phyloP scores from a whole-genome alignment of 768 basidiomycete species.

The Stropharia rugosoannulata region DNA sequence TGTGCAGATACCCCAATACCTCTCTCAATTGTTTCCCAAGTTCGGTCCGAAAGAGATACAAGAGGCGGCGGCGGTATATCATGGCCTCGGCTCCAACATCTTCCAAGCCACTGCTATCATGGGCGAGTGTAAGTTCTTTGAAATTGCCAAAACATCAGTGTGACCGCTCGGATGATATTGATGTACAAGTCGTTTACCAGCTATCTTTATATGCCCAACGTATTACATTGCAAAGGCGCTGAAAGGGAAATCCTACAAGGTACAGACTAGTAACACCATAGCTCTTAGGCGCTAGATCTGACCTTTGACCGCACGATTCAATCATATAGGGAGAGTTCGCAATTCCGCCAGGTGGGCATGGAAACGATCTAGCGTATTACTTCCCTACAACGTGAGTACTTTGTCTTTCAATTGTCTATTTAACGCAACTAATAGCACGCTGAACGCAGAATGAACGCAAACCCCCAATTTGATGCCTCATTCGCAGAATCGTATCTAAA shows the following conservation, averaged over 20 bases:
- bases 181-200: constrained; percentile 16
- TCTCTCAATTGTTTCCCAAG: constrained; percentile 37
- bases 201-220: constrained; percentile 46
- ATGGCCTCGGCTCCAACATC: constrained; percentile 28
- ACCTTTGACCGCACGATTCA: too few relatives aligned
- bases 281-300: too few relatives aligned
- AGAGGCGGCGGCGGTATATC: constrained; percentile 26
- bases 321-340: constrained; percentile 38
- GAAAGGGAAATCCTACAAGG: constrained; percentile 30
- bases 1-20: constrained; percentile 29
- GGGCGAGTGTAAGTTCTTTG: constrained; percentile 34
- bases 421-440: neutral
- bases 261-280: constrained; percentile 5
- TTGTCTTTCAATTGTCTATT: neutral
- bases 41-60: constrained; percentile 26
- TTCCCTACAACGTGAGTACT: constrained; percentile 34
- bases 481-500: constrained; percentile 38
- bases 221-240: constrained; percentile 38
- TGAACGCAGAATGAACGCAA: neutral
- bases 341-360: constrained; percentile 39
- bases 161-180: too few relatives aligned
- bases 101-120: constrained; percentile 34
- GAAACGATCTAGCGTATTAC: constrained; percentile 37
- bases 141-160: neutral
- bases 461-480: constrained; percentile 29